A percentile compares a stretch with the other conserved stretches of the same genome.
Conservation (phyloP, 306 rosid species). For the Pyrus betulifolia region DNA sequence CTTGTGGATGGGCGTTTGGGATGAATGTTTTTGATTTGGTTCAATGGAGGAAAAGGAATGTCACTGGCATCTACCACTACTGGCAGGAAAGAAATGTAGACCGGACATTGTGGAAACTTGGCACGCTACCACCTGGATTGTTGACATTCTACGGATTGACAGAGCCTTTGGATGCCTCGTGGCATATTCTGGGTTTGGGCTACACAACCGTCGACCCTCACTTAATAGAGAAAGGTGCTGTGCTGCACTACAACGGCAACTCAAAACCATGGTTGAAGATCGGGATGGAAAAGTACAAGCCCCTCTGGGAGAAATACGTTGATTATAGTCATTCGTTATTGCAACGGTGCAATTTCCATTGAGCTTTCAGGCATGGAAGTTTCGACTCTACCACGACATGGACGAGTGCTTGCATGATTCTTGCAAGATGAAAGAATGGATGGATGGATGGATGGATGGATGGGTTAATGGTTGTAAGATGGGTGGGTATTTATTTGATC, state of each 20-base stretch:
- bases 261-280: constrained; percentile 93
- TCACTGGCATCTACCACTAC: constrained; percentile 84
- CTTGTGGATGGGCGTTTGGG: constrained; percentile 97
- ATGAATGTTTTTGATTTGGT: constrained; percentile 89
- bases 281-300: constrained; percentile 87
- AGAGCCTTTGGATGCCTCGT: constrained; percentile 65
- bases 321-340: constrained; percentile 63
- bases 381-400: constrained; percentile 16
- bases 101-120: constrained; percentile 83
- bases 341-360: constrained; percentile 71
- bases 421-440: constrained; percentile 21
- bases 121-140: constrained; percentile 83
- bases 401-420: constrained; percentile 39
- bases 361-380: constrained; percentile 23
- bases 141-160: constrained; percentile 84
- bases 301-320: constrained; percentile 69
- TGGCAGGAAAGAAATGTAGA: constrained; percentile 87
- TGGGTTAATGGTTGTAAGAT: constrained; percentile 23
- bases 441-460: constrained; percentile 32
- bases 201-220: constrained; percentile 73
- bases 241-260: constrained; percentile 83
- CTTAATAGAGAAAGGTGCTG: constrained; percentile 73
- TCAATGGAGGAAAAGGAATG: constrained; percentile 84
- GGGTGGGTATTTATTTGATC: constrained; percentile 18
- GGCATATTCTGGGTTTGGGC: constrained; percentile 88